Percentiles rank a stretch among this genome's conserved stretches.
These are phyloP conservation scores for Diutina ranongensis DNA, from an alignment of 1,139 yeast species.

Conservation along the genomic window DNA sequence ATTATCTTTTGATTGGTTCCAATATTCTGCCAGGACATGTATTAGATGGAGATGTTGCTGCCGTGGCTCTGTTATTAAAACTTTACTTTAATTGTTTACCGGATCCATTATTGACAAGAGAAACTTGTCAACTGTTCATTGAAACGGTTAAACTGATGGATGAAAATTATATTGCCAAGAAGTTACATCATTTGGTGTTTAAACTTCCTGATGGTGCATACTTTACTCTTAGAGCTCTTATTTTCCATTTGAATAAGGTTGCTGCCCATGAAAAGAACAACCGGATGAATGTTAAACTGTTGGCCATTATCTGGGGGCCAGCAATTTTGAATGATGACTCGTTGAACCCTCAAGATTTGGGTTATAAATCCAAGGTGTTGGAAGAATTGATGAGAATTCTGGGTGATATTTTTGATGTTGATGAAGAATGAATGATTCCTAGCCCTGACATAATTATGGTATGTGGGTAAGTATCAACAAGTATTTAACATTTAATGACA, in stretches of 20 bases:
- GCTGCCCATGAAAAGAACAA: constrained; percentile 52
- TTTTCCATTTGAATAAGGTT: constrained; percentile 76
- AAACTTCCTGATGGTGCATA: constrained; percentile 91
- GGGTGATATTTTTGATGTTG: constrained; percentile 77
- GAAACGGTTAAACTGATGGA: constrained; percentile 58
- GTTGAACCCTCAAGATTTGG: constrained; percentile 64
- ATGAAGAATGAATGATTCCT: no score
- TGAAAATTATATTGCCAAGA: constrained; percentile 49
- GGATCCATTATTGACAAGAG: constrained; percentile 53
- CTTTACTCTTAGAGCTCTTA: constrained; percentile 73
- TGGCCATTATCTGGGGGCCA: constrained; percentile 94
- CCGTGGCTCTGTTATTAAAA: constrained; percentile 62
- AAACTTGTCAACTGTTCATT: constrained; percentile 45
- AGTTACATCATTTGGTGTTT: constrained; percentile 77
- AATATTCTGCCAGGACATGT: constrained; percentile 34
- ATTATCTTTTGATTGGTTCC: constrained; percentile 35
- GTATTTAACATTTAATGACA: no score
- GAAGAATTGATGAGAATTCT: constrained; percentile 79
- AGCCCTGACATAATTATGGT: no score
- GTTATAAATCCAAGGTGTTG: constrained; percentile 68
- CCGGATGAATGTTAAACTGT: constrained; percentile 69
- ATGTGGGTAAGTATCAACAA: no score
- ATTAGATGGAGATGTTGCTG: constrained; percentile 59
- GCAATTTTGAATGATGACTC: constrained; percentile 59
- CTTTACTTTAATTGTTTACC: constrained; percentile 59